Evolutionary conservation across 192 early-diverging fungal genomes (phyloP), one percentile per base, ranked within the genome.

Genomic region (Entrophospora sp.): DNA sequence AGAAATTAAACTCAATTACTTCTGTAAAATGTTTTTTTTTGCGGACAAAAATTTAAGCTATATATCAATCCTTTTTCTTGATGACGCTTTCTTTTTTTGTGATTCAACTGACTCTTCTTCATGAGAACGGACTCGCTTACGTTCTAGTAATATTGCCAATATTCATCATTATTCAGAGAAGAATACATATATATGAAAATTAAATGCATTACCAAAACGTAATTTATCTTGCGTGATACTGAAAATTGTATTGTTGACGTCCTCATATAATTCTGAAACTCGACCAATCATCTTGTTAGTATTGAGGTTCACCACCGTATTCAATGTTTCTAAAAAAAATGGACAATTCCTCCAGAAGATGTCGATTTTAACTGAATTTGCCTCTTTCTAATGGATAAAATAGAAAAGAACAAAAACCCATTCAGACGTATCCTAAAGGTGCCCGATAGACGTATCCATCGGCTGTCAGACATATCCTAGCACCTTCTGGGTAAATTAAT

Each of bases 401-500:
- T 12, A 45, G 14, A n/a, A 9, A 18, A 45, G 24, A 31, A 45
- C n/a, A n/a, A n/a, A n/a, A 45, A 45, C 43, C 59, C 59, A 45
- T 61, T 61, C 60, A 42, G 60, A 61, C 36, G 42, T 61, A 61
- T 61, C 59, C 59, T n/a, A 44, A 9, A n/a, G 22, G 20, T 27
- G n/a, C n/a, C n/a, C 24, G 40, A 2, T 35, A 44, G 42, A 43
- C 40, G 42, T 61, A 43, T 61, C 60, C 18, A 40, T 35, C 37
- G 36, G 57, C 22, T 40, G 13, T 59, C 35, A 59, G 57, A 59
- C 57, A 9, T 59, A 40, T 59, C 60, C 60, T 61, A 61, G 60
- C 42, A 61, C 42, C 25, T 52, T 42, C 40, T 42, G 8, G 40
- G 40, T 42, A 42, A n/a, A 12, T 42, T 42, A 42, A 12, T 42